Percentiles rank a stretch among this genome's conserved stretches.
These are phyloP conservation scores for Fusarium sp. DNA, from an alignment of 2,329 filamentous ascomycete species.

Conservation along the genomic window DNA sequence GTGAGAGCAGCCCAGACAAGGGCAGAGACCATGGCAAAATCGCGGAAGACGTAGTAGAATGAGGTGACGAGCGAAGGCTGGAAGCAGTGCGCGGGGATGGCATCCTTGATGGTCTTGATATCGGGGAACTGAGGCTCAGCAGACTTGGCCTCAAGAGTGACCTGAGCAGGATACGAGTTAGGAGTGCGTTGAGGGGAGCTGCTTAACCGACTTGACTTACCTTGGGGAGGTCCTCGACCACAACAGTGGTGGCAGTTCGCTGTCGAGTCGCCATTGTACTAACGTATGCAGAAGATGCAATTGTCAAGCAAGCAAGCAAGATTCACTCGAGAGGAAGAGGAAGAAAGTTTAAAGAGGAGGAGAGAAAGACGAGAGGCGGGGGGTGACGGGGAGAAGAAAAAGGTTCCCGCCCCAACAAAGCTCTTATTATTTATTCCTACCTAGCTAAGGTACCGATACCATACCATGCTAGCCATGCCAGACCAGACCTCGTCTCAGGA, in stretches of 20 bases:
- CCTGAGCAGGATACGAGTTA: conserved; percentile 12
- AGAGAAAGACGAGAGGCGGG: not conserved
- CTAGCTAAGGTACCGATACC: not conserved
- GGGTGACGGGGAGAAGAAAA: not conserved
- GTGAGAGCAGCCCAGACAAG: conserved; percentile 62
- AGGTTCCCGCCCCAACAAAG: conserved; percentile 12
- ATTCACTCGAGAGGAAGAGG: not conserved
- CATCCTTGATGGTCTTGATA: conserved; percentile 47
- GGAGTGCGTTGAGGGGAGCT: not conserved
- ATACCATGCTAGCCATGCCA: not conserved
- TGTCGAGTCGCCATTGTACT: conserved; percentile 40
- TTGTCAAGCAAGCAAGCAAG: not conserved
- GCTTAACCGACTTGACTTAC: conserved; percentile 12
- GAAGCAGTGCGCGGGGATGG: conserved; percentile 71
- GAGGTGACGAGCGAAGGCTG: conserved; percentile 62
- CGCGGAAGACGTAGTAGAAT: conserved; percentile 65
- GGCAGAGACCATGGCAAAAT: conserved; percentile 58
- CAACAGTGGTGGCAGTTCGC: conserved; percentile 38
- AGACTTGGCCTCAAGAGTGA: conserved; percentile 28
- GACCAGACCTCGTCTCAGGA: conserved; percentile 12
- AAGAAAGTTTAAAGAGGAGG: not conserved
- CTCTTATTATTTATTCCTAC: conserved; percentile 14
- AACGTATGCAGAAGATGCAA: not conserved
- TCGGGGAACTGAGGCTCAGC: conserved; percentile 40
- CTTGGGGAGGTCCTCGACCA: conserved; percentile 30